A percentile compares a stretch with the other conserved stretches of the same genome.
These are phyloP conservation scores for Teunomyces barrocoloradensis DNA, from an alignment of 805 yeast species.

Conservation along the genomic window DNA sequence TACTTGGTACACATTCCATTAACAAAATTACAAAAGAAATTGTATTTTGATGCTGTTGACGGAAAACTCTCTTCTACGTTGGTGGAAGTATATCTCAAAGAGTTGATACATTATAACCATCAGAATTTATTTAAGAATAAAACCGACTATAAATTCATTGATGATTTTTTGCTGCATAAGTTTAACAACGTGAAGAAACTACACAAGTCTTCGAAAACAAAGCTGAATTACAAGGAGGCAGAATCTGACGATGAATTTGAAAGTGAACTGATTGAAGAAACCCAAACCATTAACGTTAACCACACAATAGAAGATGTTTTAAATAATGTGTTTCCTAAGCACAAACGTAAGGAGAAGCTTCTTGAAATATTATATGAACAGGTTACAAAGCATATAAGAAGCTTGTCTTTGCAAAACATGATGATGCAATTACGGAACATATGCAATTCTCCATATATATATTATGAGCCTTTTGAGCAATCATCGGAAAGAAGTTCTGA, in stretches of 20 bases:
- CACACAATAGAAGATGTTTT: neutral
- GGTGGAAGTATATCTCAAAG: slow-evolving; percentile 47
- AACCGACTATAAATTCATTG: slow-evolving; percentile 27
- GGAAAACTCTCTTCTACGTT: slow-evolving; percentile 45
- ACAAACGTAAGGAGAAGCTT: slow-evolving; percentile 10
- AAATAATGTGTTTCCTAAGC: neutral
- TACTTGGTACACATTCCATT: slow-evolving; percentile 75
- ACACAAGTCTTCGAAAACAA: neutral
- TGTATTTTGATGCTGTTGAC: slow-evolving; percentile 55
- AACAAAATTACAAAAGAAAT: slow-evolving; percentile 57
- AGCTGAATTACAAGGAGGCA: slow-evolving; percentile 16
- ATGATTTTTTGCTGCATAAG: slow-evolving; percentile 33
- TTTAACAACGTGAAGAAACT: slow-evolving; percentile 2
- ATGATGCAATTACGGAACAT: slow-evolving; percentile 83
- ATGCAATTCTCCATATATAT: slow-evolving; percentile 83
- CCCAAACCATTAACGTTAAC: too few relatives aligned
- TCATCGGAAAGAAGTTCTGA: slow-evolving; percentile 35
- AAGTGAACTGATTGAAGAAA: neutral
- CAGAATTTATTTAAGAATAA: slow-evolving; percentile 13
- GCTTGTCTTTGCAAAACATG: slow-evolving; percentile 52
- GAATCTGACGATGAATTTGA: slow-evolving; percentile 33
- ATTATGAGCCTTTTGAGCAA: slow-evolving; percentile 69
- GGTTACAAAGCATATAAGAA: slow-evolving; percentile 27
- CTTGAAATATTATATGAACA: slow-evolving; percentile 13
- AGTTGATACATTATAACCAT: slow-evolving; percentile 47